phyloP scores from a whole-genome alignment of 257 asterid genomes.

The Paulownia fortunei region DNA sequence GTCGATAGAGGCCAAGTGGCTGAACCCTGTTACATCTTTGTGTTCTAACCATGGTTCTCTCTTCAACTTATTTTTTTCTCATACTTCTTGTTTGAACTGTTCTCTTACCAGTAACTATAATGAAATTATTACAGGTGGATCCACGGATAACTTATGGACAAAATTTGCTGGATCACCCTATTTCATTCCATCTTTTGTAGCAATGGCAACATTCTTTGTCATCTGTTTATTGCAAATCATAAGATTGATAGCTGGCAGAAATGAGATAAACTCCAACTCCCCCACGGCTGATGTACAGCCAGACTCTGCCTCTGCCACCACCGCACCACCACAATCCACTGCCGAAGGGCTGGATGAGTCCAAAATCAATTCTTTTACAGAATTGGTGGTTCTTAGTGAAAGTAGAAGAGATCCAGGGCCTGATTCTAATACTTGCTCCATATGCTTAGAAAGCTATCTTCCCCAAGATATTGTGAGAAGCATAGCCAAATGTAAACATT shows the following conservation, averaged over 20 bases:
- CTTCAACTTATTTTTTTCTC: too few species aligned
- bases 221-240: constrained; percentile 1
- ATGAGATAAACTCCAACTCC: background rate
- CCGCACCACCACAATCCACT: background rate
- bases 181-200: constrained; percentile 21
- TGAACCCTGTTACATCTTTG: too few species aligned
- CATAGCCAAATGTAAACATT: constrained; percentile 36
- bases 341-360: constrained; percentile 20
- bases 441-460: constrained; percentile 33
- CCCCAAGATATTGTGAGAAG: constrained; percentile 23
- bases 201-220: constrained; percentile 10
- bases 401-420: constrained; percentile 15
- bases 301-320: background rate
- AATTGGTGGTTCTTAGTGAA: constrained; percentile 24
- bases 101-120: background rate
- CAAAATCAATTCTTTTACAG: constrained; percentile 16
- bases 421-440: constrained; percentile 29
- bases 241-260: background rate
- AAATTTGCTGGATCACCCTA: background rate
- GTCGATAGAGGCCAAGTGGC: too few species aligned
- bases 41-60: too few species aligned
- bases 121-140: constrained; percentile 11
- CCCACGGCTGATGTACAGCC: background rate
- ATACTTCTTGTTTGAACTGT: background rate
- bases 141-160: constrained; percentile 13